These are phyloP conservation scores for Clonostachys rhizophaga DNA, from an alignment of 2,329 filamentous ascomycete genomes.

Conservation along the genomic window DNA sequence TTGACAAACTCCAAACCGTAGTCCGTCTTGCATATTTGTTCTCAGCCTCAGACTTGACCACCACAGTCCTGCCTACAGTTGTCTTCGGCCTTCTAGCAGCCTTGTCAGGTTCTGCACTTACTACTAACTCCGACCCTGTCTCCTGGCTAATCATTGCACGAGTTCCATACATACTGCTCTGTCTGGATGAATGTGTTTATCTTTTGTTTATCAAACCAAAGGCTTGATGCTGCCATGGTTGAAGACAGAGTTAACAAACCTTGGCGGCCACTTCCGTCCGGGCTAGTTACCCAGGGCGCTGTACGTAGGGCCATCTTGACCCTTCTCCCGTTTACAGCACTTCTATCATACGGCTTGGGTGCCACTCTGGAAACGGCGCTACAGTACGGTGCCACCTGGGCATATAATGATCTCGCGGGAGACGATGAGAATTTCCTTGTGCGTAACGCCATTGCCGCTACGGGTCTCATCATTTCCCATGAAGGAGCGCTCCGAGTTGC, in stretches of 20 bases:
- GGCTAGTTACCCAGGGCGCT: neutral
- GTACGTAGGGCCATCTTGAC: conserved; percentile 7
- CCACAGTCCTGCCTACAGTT: too few species aligned
- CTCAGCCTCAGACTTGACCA: too few species aligned
- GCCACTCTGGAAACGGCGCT: conserved; percentile 15
- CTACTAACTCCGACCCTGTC: too few species aligned
- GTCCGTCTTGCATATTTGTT: too few species aligned
- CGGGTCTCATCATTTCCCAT: conserved; percentile 6
- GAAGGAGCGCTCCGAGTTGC: conserved; percentile 5
- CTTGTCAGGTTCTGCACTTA: too few species aligned
- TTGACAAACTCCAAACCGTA: too few species aligned
- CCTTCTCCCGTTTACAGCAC: conserved; percentile 6
- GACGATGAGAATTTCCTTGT: conserved; percentile 7
- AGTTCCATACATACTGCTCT: conserved; percentile 1
- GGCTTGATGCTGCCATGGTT: conserved; percentile 13
- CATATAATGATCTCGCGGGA: conserved; percentile 28
- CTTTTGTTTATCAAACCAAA: conserved; percentile 29
- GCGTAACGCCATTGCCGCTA: conserved; percentile 12
- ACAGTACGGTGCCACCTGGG: conserved; percentile 18
- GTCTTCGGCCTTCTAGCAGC: too few species aligned
- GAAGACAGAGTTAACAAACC: conserved; percentile 35
- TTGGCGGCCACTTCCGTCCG: conserved; percentile 16
- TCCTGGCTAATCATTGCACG: too few species aligned
- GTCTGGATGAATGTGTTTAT: conserved; percentile 5
- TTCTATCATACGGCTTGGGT: conserved; percentile 9